Percentiles rank a stretch among this genome's conserved stretches.
These are phyloP conservation scores for Monascus purpureus DNA, from an alignment of 495 filamentous ascomycete species.

Conservation along the genomic window DNA sequence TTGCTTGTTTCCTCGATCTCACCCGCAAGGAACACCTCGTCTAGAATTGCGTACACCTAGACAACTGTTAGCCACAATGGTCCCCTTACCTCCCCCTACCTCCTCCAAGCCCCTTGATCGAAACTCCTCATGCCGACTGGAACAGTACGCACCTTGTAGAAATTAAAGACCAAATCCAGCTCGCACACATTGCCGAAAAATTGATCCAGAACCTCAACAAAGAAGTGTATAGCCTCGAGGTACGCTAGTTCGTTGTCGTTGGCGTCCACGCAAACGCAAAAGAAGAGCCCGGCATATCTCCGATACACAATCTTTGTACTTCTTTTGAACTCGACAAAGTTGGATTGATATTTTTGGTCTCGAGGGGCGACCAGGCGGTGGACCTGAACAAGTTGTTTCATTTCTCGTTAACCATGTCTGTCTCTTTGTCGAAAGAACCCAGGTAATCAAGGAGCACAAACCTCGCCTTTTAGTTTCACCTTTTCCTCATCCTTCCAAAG, in stretches of 20 bases:
- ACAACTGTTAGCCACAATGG: background rate
- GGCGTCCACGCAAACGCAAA: constrained; percentile 96
- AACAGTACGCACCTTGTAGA: constrained; percentile 60
- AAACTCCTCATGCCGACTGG: too few relatives aligned
- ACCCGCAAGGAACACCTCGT: constrained; percentile 92
- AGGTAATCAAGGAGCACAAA: constrained; percentile 10
- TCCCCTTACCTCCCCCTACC: background rate
- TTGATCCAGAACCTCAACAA: constrained; percentile 93
- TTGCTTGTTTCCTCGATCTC: constrained; percentile 98
- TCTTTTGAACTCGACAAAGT: constrained; percentile 80
- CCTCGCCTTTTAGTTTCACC: constrained; percentile 87
- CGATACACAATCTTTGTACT: constrained; percentile 93
- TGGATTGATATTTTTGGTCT: constrained; percentile 98
- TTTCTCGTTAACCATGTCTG: background rate
- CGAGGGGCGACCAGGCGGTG: constrained; percentile 94
- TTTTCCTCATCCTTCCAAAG: constrained; percentile 76
- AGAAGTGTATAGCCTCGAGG: constrained; percentile 97
- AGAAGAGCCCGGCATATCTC: constrained; percentile 93
- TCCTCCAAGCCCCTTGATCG: too few relatives aligned
- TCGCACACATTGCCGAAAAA: constrained; percentile 99
- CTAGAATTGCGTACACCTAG: constrained; percentile 94
- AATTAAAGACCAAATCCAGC: constrained; percentile 97
- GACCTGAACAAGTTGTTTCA: constrained; percentile 39
- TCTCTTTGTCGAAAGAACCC: too few relatives aligned
- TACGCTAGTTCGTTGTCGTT: constrained; percentile 98